Conservation (phyloP, 768 basidiomycete species). For the Auriscalpium microsporum region DNA sequence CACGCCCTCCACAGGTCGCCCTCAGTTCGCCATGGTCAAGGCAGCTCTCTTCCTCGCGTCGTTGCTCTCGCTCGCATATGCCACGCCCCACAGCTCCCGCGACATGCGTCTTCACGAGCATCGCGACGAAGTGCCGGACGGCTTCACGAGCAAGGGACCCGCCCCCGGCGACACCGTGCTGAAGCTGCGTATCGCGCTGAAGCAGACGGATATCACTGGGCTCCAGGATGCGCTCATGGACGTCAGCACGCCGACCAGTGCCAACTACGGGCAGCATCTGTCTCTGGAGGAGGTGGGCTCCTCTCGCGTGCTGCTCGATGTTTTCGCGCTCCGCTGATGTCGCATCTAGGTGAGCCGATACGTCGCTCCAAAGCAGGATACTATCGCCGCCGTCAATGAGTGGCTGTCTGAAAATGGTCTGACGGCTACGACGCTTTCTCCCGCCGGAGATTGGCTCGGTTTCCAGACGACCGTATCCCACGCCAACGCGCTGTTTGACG, state of each 20-base stretch:
- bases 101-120: not conserved
- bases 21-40: not conserved
- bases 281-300: not conserved
- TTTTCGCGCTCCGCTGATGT: not conserved
- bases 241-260: not conserved
- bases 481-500: conserved; percentile 22
- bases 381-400: conserved; percentile 17
- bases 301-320: not conserved
- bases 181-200: not conserved
- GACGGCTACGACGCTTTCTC: conserved; percentile 16
- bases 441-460: conserved; percentile 22
- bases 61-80: not conserved
- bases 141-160: conserved; percentile 2
- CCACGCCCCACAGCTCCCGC: not conserved
- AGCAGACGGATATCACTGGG: not conserved
- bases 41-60: not conserved
- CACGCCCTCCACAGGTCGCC: too few species aligned
- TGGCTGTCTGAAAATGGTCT: conserved; percentile 21
- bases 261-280: conserved; percentile 1
- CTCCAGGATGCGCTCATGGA: not conserved
- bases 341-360: not conserved
- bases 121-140: not conserved
- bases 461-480: conserved; percentile 19
- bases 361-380: conserved; percentile 18
- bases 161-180: not conserved